Base-by-base conservation (phyloP, 371 early-diverging fungal genomes). In the Syncephalastrum sp. region DNA sequence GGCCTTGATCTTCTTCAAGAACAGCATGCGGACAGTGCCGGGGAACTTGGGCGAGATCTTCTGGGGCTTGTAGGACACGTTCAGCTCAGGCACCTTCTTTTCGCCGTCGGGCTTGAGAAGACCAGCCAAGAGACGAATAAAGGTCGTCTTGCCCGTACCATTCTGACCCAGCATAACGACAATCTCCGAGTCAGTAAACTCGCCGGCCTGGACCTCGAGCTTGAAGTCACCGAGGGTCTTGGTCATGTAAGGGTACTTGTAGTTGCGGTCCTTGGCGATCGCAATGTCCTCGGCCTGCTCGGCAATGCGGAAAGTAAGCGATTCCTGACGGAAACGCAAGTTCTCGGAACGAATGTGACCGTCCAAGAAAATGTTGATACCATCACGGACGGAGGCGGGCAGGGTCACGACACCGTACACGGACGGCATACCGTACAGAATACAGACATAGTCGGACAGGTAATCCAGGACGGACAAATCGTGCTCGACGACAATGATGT, bases 101-200 rank as follows among this genome's bases (percentile, higher is more conserved):
- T 85, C 87, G 57, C 88, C 91, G 68, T 96, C 96, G n/a, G 96
- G 82, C 71, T 84, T 79, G 56, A 97, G 65, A 41, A 80, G 61
- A 68, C 99, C 99, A 25, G 99, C 98, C 60, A 99, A 83, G 78
- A 99, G 81, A 54, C 90, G 90, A 57, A 99, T 97, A 68, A 99
- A 94, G 29, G 99, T 99, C 23, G 98, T 98, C 85, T 99, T 98
- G 66, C 99, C 99, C 43, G 98, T 99, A 63, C 99, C 99, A 86
- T 99, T 99, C 82, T 99, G 95, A 70, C 99, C 99, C 74, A 99
- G 83, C 91, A 99, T 95, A 67, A 99, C 98, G 69, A 99, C 82
- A 67, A 99, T 99, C 80, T 99, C 99, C 29, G 99, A 97, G 67
- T 97, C 95, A 45, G 92, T 91, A 79, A 99, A 99, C 56, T 85